These are phyloP conservation scores for Fusarium nodosum DNA, from an alignment of 2,329 filamentous ascomycete species.

Conservation along the genomic window DNA sequence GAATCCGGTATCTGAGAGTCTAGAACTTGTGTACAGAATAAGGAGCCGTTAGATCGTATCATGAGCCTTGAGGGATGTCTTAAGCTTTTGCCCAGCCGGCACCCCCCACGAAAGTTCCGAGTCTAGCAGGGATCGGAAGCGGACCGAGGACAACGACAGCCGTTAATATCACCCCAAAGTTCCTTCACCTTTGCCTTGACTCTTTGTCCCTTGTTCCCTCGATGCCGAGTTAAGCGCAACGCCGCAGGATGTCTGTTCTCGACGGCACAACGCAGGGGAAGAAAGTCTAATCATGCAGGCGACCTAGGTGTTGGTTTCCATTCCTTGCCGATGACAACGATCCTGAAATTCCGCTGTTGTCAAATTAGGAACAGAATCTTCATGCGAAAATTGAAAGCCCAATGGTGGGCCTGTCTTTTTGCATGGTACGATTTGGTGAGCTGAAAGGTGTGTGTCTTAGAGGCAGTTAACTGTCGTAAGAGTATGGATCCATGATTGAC, in stretches of 20 bases:
- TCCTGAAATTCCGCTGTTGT: neutral
- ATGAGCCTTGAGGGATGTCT: neutral
- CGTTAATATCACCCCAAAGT: neutral
- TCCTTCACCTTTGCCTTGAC: neutral
- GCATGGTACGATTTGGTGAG: neutral
- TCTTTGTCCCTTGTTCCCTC: neutral
- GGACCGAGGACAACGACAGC: neutral
- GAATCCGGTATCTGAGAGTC: neutral
- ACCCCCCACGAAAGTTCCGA: conserved; percentile 13
- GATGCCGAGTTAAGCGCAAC: conserved; percentile 20
- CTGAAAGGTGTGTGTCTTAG: no score
- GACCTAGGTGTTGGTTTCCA: neutral
- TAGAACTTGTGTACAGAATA: neutral
- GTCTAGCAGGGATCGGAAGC: conserved; percentile 24
- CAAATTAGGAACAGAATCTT: neutral
- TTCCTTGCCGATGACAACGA: neutral
- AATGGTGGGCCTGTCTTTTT: neutral
- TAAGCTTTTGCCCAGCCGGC: conserved; percentile 42
- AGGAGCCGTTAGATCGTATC: conserved; percentile 23
- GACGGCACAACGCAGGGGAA: conserved; percentile 13
- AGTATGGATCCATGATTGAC: neutral
- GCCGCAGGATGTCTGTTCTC: neutral
- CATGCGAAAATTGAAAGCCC: neutral
- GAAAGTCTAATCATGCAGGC: conserved; percentile 8
- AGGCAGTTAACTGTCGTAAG: neutral